A percentile compares a stretch with the other conserved stretches of the same genome.
Evolutionary conservation across 1,284 basidiomycete species (phyloP).

Genomic region (Malassezia cuniculi): DNA sequence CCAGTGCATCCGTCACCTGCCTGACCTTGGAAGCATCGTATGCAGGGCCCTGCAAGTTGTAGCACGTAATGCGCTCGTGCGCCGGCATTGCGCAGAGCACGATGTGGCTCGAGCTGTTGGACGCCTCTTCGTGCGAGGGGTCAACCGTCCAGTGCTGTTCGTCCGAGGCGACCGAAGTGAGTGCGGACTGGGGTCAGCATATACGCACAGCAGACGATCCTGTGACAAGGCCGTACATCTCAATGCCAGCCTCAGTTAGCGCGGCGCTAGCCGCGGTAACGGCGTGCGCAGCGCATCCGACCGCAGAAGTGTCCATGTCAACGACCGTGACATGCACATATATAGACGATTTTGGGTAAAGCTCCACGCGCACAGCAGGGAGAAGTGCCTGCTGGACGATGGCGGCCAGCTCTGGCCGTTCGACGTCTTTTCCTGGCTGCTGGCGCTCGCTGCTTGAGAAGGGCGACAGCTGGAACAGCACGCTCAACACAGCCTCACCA

Average conservation of each 20-base stretch:
- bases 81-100: slow-evolving; percentile 9
- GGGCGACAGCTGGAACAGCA: slow-evolving; percentile 91
- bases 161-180: slow-evolving; percentile 1
- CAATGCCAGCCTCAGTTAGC: slow-evolving; percentile 73
- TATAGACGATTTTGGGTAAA: slow-evolving; percentile 82
- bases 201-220: slow-evolving; percentile 8
- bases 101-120: slow-evolving; percentile 5
- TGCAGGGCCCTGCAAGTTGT: slow-evolving; percentile 6
- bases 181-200: slow-evolving; percentile 2
- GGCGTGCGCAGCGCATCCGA: slow-evolving; percentile 47
- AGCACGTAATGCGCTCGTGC: slow-evolving; percentile 8
- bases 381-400: slow-evolving; percentile 74
- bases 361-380: slow-evolving; percentile 71
- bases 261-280: slow-evolving; percentile 79
- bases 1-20: neutral
- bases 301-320: slow-evolving; percentile 72
- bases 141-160: slow-evolving; percentile 13
- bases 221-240: slow-evolving; percentile 65
- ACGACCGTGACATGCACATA: slow-evolving; percentile 83
- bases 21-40: neutral
- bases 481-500: slow-evolving; percentile 74
- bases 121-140: slow-evolving; percentile 4
- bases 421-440: slow-evolving; percentile 79
- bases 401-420: slow-evolving; percentile 69
- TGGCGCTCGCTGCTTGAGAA: slow-evolving; percentile 67